Conservation (phyloP, 768 basidiomycete genomes). For the Pisolithus microcarpus region DNA sequence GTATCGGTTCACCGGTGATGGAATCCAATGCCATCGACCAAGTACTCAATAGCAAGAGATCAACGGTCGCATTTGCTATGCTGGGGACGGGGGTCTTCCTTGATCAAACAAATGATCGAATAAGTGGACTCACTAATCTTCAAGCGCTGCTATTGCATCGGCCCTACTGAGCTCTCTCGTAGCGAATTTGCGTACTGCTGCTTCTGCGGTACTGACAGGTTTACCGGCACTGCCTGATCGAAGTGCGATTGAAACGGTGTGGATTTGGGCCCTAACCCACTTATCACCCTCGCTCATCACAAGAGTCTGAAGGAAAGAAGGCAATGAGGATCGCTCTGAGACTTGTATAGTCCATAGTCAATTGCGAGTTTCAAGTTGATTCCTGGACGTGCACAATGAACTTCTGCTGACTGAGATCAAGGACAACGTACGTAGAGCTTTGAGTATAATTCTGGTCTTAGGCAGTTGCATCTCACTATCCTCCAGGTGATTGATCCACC, state of each 20-base stretch:
- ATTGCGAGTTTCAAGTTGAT: constrained; percentile 89
- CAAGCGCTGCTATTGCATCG: constrained; percentile 69
- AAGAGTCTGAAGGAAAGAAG: constrained; percentile 87
- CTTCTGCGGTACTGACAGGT: constrained; percentile 69
- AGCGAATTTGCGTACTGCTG: constrained; percentile 78
- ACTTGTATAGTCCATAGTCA: constrained; percentile 74
- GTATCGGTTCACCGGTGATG: constrained; percentile 59
- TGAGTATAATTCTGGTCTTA: constrained; percentile 65
- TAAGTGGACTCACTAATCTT: constrained; percentile 72
- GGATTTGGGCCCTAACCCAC: constrained; percentile 73
- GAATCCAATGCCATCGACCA: constrained; percentile 63
- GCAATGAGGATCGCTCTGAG: constrained; percentile 81
- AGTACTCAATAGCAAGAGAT: constrained; percentile 73
- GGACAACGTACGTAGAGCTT: constrained; percentile 64
- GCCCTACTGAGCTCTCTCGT: constrained; percentile 79
- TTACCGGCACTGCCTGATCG: constrained; percentile 57
- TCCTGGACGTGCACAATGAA: constrained; percentile 52
- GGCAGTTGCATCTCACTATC: constrained; percentile 67
- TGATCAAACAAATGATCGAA: neutral
- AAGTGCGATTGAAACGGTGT: constrained; percentile 63
- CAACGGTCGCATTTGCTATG: constrained; percentile 83
- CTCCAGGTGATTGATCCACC: constrained; percentile 84
- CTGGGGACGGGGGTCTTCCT: constrained; percentile 30
- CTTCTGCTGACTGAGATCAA: constrained; percentile 72
- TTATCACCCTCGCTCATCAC: constrained; percentile 95